Evolutionary conservation across 306 rosid genomes (phyloP).

Genomic region (Dryas alaskensis): DNA sequence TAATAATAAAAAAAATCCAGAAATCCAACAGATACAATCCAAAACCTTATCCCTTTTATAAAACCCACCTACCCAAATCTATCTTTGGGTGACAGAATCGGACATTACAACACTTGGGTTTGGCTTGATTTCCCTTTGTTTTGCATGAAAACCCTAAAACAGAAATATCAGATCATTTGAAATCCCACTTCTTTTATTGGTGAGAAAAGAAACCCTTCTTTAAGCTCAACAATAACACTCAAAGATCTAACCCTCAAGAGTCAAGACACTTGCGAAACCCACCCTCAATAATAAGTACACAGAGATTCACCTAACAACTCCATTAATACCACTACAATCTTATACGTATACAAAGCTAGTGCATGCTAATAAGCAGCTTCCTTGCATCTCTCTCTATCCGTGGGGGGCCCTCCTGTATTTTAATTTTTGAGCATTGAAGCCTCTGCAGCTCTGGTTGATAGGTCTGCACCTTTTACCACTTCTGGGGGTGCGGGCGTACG

Average conservation of each 20-base stretch:
- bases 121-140: constrained; percentile 20
- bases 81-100: constrained; percentile 17
- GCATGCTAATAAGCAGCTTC: background rate
- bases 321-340: too few relatives aligned
- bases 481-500: constrained; percentile 12
- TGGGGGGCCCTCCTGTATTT: background rate
- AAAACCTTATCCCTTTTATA: constrained; percentile 31
- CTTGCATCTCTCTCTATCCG: background rate
- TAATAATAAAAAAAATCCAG: background rate
- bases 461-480: background rate
- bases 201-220: constrained; percentile 19
- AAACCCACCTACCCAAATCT: constrained; percentile 2
- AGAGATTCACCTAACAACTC: background rate
- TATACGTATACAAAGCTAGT: background rate
- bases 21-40: constrained; percentile 30
- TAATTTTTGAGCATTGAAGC: background rate
- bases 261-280: background rate
- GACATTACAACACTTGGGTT: too few relatives aligned
- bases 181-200: background rate
- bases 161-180: constrained; percentile 17
- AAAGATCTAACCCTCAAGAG: background rate
- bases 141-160: constrained; percentile 64
- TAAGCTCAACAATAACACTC: background rate
- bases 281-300: background rate
- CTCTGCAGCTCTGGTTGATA: background rate